Percentiles rank a stretch among this genome's conserved stretches.
Conservation (phyloP, 768 basidiomycete genomes). For the Termitomyces sp. region DNA sequence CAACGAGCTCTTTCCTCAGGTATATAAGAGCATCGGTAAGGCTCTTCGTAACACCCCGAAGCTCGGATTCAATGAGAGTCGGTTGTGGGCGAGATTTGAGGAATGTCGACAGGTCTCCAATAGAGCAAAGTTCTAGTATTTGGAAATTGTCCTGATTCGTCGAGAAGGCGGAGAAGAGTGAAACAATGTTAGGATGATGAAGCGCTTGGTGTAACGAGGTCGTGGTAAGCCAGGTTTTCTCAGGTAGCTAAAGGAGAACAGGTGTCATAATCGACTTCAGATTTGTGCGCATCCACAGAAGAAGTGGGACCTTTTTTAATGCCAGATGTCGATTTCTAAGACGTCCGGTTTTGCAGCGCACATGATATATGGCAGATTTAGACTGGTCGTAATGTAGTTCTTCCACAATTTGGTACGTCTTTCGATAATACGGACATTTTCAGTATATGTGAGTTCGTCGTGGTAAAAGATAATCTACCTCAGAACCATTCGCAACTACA, state of each 20-base stretch:
- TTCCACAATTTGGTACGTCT: conserved; percentile 32
- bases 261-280: background rate
- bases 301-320: conserved; percentile 33
- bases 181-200: conserved; percentile 44
- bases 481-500: conserved; percentile 14
- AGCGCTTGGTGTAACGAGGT: conserved; percentile 33
- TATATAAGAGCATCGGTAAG: conserved; percentile 38
- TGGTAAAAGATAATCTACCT: conserved; percentile 8
- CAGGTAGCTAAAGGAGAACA: conserved; percentile 2
- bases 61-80: conserved; percentile 26
- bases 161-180: conserved; percentile 36
- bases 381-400: conserved; percentile 20
- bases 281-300: background rate
- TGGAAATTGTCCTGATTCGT: conserved; percentile 27
- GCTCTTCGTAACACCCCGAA: conserved; percentile 32
- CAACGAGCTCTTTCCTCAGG: conserved; percentile 33
- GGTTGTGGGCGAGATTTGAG: conserved; percentile 18
- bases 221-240: conserved; percentile 8
- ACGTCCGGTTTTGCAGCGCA: conserved; percentile 38
- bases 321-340: conserved; percentile 36
- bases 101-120: conserved; percentile 30
- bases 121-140: conserved; percentile 40
- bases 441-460: background rate
- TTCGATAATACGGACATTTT: conserved; percentile 16
- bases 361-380: conserved; percentile 29